Base-by-base conservation (phyloP, 2,329 filamentous ascomycete species). In the Rutstroemia sp. region DNA sequence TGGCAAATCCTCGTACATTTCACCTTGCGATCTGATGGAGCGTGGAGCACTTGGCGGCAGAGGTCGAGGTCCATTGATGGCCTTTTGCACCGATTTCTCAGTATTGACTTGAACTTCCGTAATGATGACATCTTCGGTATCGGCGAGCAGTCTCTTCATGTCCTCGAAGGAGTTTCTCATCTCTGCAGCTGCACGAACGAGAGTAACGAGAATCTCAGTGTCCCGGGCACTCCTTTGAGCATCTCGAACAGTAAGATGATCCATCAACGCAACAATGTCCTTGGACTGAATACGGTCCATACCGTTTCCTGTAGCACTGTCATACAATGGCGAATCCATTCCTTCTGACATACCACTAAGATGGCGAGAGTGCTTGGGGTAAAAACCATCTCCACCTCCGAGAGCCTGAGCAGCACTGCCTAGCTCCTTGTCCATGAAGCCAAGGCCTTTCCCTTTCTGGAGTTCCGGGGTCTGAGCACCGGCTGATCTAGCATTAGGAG, bases 131-230 rank as follows among this genome's bases (percentile, higher is more conserved):
- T 90, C 89, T 67, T 96, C 92, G 59, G 95, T 92, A 62, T 95
- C 88, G 50, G 88, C 87, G 59, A 99, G 87, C 67, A 95, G 87
- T 62, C 86, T 88, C 77, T 94, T 96, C 79, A 99, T 88, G 66
- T 96, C 92, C 63, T 95, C 90, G 69, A 97, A 95, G 0, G 90
- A 95, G 64, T 89, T 95, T 62, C 92, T 90, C 92, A 97, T 97
- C 73, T 99, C 94, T 12, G 94, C 87, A 4, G 94, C 92, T 54
- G 91, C 92, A 58, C 92, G 87, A 59, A 99, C 94, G 34, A 99
- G 82, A 0, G 94, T 92, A 48, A 96, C 90, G 18, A 99, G 77
- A 55, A 99, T 96, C 72, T 99, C 94, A 0, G 94, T 97, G 67
- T 99, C 94, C 46, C 94, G 83, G 47, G 94, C 94, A 72, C 94